These are phyloP conservation scores for Suhomyces xylopsoci DNA, from an alignment of 805 yeast genomes.

Conservation along the genomic window DNA sequence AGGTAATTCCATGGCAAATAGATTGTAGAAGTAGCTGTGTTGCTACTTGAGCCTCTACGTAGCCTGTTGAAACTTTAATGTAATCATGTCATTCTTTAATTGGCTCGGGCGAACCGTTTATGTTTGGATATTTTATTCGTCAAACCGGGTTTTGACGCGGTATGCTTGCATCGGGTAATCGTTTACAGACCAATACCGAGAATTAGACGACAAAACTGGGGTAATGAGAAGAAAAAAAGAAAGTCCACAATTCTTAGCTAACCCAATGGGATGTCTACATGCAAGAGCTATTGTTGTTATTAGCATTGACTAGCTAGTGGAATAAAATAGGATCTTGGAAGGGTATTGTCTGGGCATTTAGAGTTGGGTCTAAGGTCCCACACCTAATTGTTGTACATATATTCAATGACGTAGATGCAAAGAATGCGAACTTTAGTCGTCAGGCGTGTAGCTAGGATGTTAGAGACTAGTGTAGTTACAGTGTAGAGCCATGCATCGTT, in stretches of 20 bases:
- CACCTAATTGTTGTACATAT: neutral
- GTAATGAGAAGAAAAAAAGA: neutral
- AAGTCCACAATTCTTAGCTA: neutral
- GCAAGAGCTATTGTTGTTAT: neutral
- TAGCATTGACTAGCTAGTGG: neutral
- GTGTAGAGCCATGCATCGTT: neutral
- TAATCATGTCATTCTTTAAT: neutral
- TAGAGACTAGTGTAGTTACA: neutral
- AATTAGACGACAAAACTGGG: neutral
- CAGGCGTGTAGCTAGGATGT: neutral
- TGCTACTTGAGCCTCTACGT: neutral
- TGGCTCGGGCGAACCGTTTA: neutral
- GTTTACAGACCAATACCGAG: neutral
- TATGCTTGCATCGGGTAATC: neutral
- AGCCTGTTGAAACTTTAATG: neutral
- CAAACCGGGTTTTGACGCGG: neutral
- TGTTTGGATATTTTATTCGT: neutral
- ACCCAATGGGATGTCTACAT: neutral
- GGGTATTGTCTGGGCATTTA: neutral
- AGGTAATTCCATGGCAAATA: neutral
- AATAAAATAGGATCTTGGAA: neutral
- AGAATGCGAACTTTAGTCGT: neutral
- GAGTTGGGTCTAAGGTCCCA: neutral
- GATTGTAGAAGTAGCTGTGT: neutral
- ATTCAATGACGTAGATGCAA: neutral